Evolutionary conservation across 257 asterid genomes (phyloP).

Genomic region (Solanum dulcamara): DNA sequence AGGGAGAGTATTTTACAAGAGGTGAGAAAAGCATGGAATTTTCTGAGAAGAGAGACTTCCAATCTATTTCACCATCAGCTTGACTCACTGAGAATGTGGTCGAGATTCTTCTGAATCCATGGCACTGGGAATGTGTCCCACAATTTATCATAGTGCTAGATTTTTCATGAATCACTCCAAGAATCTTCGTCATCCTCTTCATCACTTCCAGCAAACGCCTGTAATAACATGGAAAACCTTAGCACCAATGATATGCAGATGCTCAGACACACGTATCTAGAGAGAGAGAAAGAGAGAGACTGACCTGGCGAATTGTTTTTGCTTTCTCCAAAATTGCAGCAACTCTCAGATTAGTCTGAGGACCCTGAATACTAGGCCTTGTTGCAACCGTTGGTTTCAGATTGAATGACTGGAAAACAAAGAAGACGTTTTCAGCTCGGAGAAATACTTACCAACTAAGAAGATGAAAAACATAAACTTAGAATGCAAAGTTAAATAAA

Average conservation of each 20-base stretch:
- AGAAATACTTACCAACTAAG: not conserved
- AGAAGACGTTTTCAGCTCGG: slow-evolving; percentile 13
- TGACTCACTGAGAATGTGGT: not conserved
- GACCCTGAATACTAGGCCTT: slow-evolving; percentile 65
- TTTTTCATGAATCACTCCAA: slow-evolving; percentile 70
- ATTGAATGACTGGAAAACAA: slow-evolving; percentile 62
- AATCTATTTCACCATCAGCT: not conserved
- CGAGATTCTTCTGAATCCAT: not conserved
- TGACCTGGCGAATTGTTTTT: slow-evolving; percentile 82
- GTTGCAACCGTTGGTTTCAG: slow-evolving; percentile 57
- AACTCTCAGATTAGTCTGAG: slow-evolving; percentile 62
- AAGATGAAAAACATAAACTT: not conserved
- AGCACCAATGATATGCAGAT: not conserved
- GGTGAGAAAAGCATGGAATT: not conserved
- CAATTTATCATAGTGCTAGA: not conserved
- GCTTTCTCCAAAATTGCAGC: slow-evolving; percentile 88
- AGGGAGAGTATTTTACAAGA: not conserved
- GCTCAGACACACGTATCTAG: not conserved
- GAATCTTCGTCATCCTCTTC: slow-evolving; percentile 70
- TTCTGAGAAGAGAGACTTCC: not conserved
- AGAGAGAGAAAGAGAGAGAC: slow-evolving; percentile 6
- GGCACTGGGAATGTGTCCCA: not conserved
- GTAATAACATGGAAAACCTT: slow-evolving; percentile 8
- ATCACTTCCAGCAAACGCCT: slow-evolving; percentile 89
- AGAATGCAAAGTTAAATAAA: not conserved